These are phyloP conservation scores for Pleurotus ostreatus DNA, from an alignment of 768 basidiomycete species.

Conservation along the genomic window DNA sequence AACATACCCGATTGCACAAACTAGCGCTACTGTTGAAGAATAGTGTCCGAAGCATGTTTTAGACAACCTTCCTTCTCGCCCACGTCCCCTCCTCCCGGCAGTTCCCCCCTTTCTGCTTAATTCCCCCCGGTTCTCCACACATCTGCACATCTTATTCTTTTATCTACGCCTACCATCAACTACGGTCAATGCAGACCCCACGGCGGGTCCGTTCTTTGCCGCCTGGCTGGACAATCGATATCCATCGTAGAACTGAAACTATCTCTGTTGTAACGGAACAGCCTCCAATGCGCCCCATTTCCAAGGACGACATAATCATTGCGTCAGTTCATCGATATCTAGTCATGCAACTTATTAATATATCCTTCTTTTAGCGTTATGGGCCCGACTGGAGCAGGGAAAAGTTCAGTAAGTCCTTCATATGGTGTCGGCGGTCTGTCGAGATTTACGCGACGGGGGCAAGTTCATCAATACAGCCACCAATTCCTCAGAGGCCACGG, in stretches of 20 bases:
- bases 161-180: too few species aligned
- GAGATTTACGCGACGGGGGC: background rate
- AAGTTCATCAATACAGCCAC: conserved; percentile 24
- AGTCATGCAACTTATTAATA: background rate
- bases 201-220: background rate
- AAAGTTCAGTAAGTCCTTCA: conserved; percentile 16
- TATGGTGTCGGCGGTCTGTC: background rate
- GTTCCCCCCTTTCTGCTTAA: background rate
- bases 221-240: background rate
- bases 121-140: background rate
- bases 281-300: conserved; percentile 3
- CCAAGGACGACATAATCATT: conserved; percentile 11
- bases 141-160: too few species aligned
- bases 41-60: too few species aligned
- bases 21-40: too few species aligned
- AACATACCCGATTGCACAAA: too few species aligned
- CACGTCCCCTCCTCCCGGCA: too few species aligned
- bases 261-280: background rate
- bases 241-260: background rate
- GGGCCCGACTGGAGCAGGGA: conserved; percentile 21
- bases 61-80: too few species aligned
- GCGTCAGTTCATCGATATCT: conserved; percentile 7
- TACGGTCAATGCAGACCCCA: too few species aligned
- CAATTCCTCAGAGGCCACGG: conserved; percentile 11
- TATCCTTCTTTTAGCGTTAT: conserved; percentile 16